A percentile compares a stretch with the other conserved stretches of the same genome.
Conservation (phyloP, 225 moss, liverwort and hornwort genomes). For the Bryoerythrophyllum caledonicum region DNA sequence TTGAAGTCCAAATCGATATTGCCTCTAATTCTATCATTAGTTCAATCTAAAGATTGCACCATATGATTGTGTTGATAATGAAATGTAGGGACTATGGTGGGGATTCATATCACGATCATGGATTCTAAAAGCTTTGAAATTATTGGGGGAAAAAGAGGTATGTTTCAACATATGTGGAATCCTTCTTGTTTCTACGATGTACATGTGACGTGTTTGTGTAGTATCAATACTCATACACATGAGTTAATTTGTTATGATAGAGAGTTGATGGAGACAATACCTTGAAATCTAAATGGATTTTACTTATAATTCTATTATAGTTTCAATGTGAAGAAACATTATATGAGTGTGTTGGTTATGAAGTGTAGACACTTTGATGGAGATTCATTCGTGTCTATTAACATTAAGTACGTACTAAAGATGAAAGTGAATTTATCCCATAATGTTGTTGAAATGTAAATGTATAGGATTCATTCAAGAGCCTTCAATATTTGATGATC, state of each 20-base stretch:
- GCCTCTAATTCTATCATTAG: too few relatives aligned
- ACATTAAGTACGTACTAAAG: neutral
- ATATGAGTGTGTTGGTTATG: too few relatives aligned
- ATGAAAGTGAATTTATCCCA: neutral
- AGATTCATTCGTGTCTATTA: accelerated
- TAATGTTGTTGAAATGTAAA: neutral
- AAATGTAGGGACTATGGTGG: too few relatives aligned
- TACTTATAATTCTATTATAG: too few relatives aligned
- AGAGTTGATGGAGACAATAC: too few relatives aligned
- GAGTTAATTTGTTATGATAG: neutral
- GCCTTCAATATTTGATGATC: neutral
- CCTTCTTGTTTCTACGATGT: too few relatives aligned
- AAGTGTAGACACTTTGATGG: neutral
- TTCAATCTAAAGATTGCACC: neutral
- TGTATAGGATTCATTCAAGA: neutral
- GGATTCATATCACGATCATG: neutral
- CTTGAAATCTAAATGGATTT: too few relatives aligned
- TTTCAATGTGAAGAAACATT: neutral
- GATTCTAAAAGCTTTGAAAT: too few relatives aligned
- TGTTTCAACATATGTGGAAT: neutral
- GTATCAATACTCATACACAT: accelerated
- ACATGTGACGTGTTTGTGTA: too few relatives aligned
- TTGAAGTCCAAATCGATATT: too few relatives aligned
- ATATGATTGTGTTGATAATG: neutral
- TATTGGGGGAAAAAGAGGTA: too few relatives aligned